Evolutionary conservation across 148 eudicot species (phyloP), one percentile per base, ranked within the genome.

Genomic region (Rhododendron molle): DNA sequence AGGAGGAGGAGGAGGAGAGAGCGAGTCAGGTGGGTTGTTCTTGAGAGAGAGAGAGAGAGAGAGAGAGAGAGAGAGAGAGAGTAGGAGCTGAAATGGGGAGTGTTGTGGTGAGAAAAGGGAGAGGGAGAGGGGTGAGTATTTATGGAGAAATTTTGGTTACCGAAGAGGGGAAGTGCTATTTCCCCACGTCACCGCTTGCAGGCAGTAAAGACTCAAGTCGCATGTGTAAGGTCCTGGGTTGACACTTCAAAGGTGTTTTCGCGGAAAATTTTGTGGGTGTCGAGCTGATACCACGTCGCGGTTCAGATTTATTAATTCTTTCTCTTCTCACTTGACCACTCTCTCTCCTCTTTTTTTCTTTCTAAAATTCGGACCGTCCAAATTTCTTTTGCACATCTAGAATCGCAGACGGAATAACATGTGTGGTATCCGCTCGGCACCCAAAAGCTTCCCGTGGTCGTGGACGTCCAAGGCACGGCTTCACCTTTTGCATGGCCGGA

Each of bases 111-210:
- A 6, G 46, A 65, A 67, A 9, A 13, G 15, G 40, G 20, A 12
- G 23, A 28, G 36, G 9, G 28, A 54, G 83, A 44, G 30, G 73
- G 6, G 14, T 7, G 1, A 49, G 83, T 16, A 67, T 76, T 74
- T 74, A 76, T 62, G 21, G 73, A 12, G 43, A 67, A 20, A 21
- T 16, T 52, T 1, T 21, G 6, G 16, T 20, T 40, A 12, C 30
- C 40, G 54, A 7, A 7, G 28, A 44, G 36, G 13, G 26, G 78
- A 14, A 34, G 84, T 71, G 71, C 79, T 69, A 80, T 32, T 85
- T 85, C 80, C 83, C 87, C 54, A 81, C 72, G 84, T 82, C 83
- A 79, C 87, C 65, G 74, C 82, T 49, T 46, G 36, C 79, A 80
- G 83, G 34, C n/a, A 23, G 10, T 7, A 11, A 11, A 40, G 43